Conservation (phyloP, 2,329 filamentous ascomycete genomes). For the Paecilomyces sp. region DNA sequence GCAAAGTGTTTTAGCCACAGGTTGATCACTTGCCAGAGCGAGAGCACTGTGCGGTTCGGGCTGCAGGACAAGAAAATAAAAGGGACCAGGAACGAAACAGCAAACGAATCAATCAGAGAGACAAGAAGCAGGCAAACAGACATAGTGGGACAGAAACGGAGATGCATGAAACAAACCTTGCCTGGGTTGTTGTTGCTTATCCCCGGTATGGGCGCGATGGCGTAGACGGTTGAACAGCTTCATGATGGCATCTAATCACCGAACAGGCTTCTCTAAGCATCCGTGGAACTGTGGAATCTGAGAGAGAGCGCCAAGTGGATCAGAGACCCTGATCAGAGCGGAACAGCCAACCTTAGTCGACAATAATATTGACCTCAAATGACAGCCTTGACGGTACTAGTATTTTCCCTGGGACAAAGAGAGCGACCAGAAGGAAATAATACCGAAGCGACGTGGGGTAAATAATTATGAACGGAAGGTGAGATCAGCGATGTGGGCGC, state of each 20-base stretch:
- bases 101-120: background rate
- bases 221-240: slow-evolving; percentile 10
- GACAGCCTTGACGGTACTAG: background rate
- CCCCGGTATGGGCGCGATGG: slow-evolving; percentile 10
- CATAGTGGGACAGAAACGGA: background rate
- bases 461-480: background rate
- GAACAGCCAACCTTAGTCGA: background rate
- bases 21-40: background rate
- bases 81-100: background rate
- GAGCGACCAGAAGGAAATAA: background rate
- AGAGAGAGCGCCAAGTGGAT: background rate
- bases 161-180: slow-evolving; percentile 1
- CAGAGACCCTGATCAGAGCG: background rate
- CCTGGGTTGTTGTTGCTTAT: slow-evolving; percentile 5
- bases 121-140: background rate
- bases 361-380: background rate
- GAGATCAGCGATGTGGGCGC: background rate
- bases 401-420: background rate
- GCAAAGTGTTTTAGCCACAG: background rate
- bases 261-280: background rate
- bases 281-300: background rate
- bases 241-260: slow-evolving; percentile 5
- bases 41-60: background rate
- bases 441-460: background rate
- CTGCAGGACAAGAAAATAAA: background rate